Percentiles rank a stretch among this genome's conserved stretches.
phyloP scores from a whole-genome alignment of 2,329 filamentous ascomycete species.

The Colletotrichum lentis region DNA sequence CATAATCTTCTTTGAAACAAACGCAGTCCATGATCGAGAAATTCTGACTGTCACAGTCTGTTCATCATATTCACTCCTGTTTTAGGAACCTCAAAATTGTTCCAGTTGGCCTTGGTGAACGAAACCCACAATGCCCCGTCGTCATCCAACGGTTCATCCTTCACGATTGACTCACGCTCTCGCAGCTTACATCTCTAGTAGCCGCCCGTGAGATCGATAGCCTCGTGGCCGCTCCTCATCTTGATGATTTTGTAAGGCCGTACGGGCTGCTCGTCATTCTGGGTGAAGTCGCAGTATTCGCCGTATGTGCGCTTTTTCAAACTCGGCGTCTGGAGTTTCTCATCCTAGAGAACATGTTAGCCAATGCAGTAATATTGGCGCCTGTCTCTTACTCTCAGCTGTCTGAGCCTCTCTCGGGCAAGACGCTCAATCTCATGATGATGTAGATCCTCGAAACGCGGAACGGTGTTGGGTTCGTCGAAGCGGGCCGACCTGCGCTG shows the following conservation, averaged over 20 bases:
- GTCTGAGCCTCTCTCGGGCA: constrained; percentile 44
- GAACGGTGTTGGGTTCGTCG: neutral
- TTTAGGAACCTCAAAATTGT: neutral
- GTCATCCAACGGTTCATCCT: neutral
- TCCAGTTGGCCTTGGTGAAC: neutral
- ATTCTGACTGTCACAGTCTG: neutral
- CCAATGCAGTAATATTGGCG: neutral
- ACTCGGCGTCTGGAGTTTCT: constrained; percentile 37
- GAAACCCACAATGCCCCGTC: neutral
- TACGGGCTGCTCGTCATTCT: constrained; percentile 21
- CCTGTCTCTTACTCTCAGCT: constrained; percentile 41
- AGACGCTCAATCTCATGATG: constrained; percentile 43
- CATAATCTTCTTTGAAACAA: neutral
- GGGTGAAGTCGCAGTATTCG: constrained; percentile 43
- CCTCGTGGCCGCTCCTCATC: constrained; percentile 20
- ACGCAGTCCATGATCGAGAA: neutral
- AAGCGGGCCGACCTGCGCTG: constrained; percentile 4
- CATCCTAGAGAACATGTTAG: constrained; percentile 16
- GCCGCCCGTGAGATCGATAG: constrained; percentile 36
- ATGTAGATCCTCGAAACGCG: constrained; percentile 39
- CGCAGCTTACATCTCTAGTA: constrained; percentile 9
- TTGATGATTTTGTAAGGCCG: constrained; percentile 32
- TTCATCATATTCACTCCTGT: neutral
- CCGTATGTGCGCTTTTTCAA: constrained; percentile 43
- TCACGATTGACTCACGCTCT: neutral